Percentiles rank a stretch among this genome's conserved stretches.
Evolutionary conservation across 225 moss, liverwort and hornwort genomes (phyloP).

Genomic region (Sphagnum tenellum): DNA sequence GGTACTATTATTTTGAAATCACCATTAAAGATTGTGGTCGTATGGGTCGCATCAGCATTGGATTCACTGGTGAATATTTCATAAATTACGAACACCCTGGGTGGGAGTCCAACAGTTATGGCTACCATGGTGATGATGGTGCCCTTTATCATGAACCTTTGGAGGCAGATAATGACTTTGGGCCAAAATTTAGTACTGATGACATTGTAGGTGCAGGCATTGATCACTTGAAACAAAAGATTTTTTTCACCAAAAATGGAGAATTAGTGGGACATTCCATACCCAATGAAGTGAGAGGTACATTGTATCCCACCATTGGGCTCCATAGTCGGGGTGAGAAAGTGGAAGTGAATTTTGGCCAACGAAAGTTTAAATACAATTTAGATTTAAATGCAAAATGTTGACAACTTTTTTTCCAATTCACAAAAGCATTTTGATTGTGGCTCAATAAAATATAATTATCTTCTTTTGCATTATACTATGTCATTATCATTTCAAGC

Average conservation of each 20-base stretch:
- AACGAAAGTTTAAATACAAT: slow-evolving; percentile 67
- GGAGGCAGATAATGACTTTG: too few relatives aligned
- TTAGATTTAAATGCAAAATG: slow-evolving; percentile 20
- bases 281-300: slow-evolving; percentile 62
- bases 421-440: too few relatives aligned
- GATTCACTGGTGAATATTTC: slow-evolving; percentile 86
- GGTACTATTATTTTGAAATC: slow-evolving; percentile 91
- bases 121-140: slow-evolving; percentile 92
- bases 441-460: too few relatives aligned
- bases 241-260: slow-evolving; percentile 90
- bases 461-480: too few relatives aligned
- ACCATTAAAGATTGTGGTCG: slow-evolving; percentile 69
- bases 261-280: slow-evolving; percentile 40
- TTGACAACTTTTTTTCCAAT: too few relatives aligned
- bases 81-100: slow-evolving; percentile 92
- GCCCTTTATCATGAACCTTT: slow-evolving; percentile 76
- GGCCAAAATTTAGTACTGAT: slow-evolving; percentile 56
- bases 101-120: slow-evolving; percentile 84
- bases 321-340: slow-evolving; percentile 87
- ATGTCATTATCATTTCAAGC: too few relatives aligned
- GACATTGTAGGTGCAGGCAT: slow-evolving; percentile 94
- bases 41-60: slow-evolving; percentile 69
- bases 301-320: slow-evolving; percentile 76
- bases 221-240: slow-evolving; percentile 82
- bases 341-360: slow-evolving; percentile 93